phyloP scores from a whole-genome alignment of 202 grass and related monocot genomes.

The Carex arenaria region DNA sequence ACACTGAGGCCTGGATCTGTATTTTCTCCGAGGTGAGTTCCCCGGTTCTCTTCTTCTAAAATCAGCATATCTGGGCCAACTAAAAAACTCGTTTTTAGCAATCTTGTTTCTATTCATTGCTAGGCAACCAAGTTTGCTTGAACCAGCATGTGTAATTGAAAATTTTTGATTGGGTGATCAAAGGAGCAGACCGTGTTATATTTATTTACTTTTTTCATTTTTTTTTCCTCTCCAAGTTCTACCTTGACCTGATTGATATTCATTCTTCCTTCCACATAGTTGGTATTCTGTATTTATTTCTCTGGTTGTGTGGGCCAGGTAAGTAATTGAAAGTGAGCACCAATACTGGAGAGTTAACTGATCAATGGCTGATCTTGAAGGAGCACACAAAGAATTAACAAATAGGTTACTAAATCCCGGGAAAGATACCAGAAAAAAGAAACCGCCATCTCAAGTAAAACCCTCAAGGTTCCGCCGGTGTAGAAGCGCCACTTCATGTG shows the following conservation, averaged over 20 bases:
- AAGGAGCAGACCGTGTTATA: neutral
- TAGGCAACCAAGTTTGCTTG: neutral
- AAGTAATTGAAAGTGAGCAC: neutral
- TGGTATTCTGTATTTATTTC: neutral
- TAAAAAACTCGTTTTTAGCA: neutral
- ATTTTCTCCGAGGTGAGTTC: neutral
- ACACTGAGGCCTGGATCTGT: neutral
- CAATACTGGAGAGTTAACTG: neutral
- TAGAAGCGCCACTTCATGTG: constrained; percentile 39
- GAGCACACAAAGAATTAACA: neutral
- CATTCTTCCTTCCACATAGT: neutral
- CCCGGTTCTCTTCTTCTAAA: neutral
- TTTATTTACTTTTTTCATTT: neutral
- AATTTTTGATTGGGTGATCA: neutral
- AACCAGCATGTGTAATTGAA: neutral
- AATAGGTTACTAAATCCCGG: neutral
- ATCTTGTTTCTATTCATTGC: neutral
- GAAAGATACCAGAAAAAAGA: neutral
- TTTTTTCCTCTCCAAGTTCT: neutral
- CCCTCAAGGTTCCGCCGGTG: constrained; percentile 42
- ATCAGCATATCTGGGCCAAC: neutral
- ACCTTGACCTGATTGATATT: neutral
- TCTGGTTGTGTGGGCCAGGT: neutral
- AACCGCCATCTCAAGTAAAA: constrained; percentile 1
- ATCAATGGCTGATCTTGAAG: neutral